phyloP scores from a whole-genome alignment of 768 basidiomycete species.

The Boletus huronensis region DNA sequence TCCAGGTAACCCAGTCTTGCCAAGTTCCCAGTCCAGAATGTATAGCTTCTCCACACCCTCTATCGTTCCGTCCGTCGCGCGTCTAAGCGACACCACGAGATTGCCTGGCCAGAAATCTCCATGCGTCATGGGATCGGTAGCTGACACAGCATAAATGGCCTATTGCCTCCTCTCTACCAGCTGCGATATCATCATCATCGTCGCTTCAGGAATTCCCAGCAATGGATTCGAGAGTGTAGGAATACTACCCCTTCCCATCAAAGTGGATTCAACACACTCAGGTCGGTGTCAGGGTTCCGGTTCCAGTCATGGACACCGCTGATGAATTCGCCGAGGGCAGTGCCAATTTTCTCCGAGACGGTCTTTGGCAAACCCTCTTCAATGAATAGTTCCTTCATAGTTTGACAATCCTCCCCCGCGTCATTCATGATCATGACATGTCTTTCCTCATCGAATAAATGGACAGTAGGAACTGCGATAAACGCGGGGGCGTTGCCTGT shows the following conservation, averaged over 20 bases:
- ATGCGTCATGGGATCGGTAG: constrained; percentile 32
- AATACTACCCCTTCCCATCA: constrained; percentile 30
- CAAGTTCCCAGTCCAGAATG: constrained; percentile 65
- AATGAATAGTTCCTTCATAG: constrained; percentile 41
- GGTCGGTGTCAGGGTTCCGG: constrained; percentile 24
- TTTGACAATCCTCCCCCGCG: constrained; percentile 38
- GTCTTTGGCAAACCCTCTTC: constrained; percentile 29
- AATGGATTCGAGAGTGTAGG: constrained; percentile 41
- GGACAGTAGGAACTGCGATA: constrained; percentile 47
- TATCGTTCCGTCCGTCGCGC: constrained; percentile 22
- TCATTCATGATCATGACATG: constrained; percentile 65
- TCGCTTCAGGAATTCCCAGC: constrained; percentile 36
- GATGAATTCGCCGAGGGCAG: constrained; percentile 54
- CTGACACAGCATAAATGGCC: constrained; percentile 29
- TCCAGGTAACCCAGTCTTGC: constrained; percentile 53
- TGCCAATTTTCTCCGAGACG: constrained; percentile 45
- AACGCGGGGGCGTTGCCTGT: constrained; percentile 30
- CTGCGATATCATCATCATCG: constrained; percentile 34
- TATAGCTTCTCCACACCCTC: constrained; percentile 38
- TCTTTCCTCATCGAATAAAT: constrained; percentile 46
- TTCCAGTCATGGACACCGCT: constrained; percentile 49
- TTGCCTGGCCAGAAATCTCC: constrained; percentile 79
- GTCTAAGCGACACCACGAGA: constrained; percentile 43
- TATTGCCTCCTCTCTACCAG: constrained; percentile 30
- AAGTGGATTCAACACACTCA: constrained; percentile 39